Percentiles rank a stretch among this genome's conserved stretches.
phyloP scores from a whole-genome alignment of 495 filamentous ascomycete species.

The Penicillium roqueforti region DNA sequence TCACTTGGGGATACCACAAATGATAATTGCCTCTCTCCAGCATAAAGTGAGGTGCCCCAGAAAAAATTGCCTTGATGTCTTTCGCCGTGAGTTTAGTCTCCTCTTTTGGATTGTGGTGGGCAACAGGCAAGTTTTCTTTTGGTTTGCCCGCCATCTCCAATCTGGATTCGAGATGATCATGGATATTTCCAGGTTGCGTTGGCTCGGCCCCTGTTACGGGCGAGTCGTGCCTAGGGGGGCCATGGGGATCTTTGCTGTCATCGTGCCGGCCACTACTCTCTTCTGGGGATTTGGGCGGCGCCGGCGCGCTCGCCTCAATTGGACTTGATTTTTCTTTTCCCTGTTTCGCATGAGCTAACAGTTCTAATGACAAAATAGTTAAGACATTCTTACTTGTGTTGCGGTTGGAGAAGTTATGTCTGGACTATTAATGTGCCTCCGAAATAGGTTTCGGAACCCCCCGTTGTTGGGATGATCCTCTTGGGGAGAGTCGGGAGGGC shows the following conservation, averaged over 20 bases:
- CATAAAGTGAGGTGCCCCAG: constrained; percentile 73
- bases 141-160: constrained; percentile 12
- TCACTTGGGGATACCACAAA: constrained; percentile 57
- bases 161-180: constrained; percentile 26
- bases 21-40: constrained; percentile 48
- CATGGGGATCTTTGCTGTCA: not conserved
- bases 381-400: constrained; percentile 3
- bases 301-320: not conserved
- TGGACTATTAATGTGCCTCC: constrained; percentile 18
- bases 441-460: constrained; percentile 30
- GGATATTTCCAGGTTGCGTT: constrained; percentile 30
- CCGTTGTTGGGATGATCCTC: constrained; percentile 9
- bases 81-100: constrained; percentile 43
- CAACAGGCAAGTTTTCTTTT: not conserved
- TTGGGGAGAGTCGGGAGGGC: constrained; percentile 5
- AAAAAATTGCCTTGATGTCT: constrained; percentile 67
- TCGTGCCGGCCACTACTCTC: not conserved
- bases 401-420: not conserved
- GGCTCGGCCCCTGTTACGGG: constrained; percentile 17
- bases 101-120: not conserved
- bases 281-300: not conserved
- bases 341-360: constrained; percentile 1
- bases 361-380: not conserved
- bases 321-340: not conserved
- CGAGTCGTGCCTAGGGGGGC: constrained; percentile 1